Percentiles rank a stretch among this genome's conserved stretches.
These are phyloP conservation scores for Pseudocercospora musae DNA, from an alignment of 2,329 filamentous ascomycete genomes.

Conservation along the genomic window DNA sequence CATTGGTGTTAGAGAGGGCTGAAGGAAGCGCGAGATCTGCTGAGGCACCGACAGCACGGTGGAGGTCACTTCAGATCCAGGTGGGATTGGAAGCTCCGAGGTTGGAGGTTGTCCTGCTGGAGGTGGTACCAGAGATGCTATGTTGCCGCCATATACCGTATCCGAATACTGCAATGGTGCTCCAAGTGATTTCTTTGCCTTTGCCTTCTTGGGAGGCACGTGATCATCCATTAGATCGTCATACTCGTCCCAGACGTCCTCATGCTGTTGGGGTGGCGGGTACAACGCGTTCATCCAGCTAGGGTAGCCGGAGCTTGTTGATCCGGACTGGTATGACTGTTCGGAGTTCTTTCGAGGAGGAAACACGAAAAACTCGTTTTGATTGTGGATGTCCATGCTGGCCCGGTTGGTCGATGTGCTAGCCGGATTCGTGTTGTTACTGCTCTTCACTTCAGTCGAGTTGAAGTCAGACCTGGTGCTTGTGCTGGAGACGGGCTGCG, in stretches of 20 bases:
- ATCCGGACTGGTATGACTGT: slow-evolving; percentile 50
- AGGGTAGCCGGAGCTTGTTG: slow-evolving; percentile 58
- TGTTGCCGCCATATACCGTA: slow-evolving; percentile 44
- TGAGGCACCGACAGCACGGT: slow-evolving; percentile 28
- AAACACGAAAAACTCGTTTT: slow-evolving; percentile 68
- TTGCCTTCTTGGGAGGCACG: slow-evolving; percentile 50
- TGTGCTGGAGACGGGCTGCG: slow-evolving; percentile 30
- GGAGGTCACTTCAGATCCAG: slow-evolving; percentile 5
- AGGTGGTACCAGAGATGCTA: slow-evolving; percentile 14
- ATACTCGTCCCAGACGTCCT: slow-evolving; percentile 93
- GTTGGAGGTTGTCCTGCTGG: slow-evolving; percentile 14
- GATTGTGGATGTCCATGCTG: slow-evolving; percentile 23
- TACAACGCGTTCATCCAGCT: slow-evolving; percentile 41
- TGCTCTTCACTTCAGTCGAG: slow-evolving; percentile 21
- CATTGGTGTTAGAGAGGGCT: slow-evolving; percentile 31
- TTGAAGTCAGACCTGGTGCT: slow-evolving; percentile 27
- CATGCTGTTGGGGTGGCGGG: slow-evolving; percentile 51
- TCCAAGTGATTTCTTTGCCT: slow-evolving; percentile 52
- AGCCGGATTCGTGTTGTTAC: slow-evolving; percentile 20
- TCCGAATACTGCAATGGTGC: slow-evolving; percentile 52
- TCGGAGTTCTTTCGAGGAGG: slow-evolving; percentile 70
- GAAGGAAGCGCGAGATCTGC: slow-evolving; percentile 32
- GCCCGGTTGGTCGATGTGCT: slow-evolving; percentile 28
- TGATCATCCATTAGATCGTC: slow-evolving; percentile 79
- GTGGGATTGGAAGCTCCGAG: slow-evolving; percentile 17